A percentile compares a stretch with the other conserved stretches of the same genome.
Conservation (phyloP, 345 rosid genomes). For the Cardamine chenopodiifolia region DNA sequence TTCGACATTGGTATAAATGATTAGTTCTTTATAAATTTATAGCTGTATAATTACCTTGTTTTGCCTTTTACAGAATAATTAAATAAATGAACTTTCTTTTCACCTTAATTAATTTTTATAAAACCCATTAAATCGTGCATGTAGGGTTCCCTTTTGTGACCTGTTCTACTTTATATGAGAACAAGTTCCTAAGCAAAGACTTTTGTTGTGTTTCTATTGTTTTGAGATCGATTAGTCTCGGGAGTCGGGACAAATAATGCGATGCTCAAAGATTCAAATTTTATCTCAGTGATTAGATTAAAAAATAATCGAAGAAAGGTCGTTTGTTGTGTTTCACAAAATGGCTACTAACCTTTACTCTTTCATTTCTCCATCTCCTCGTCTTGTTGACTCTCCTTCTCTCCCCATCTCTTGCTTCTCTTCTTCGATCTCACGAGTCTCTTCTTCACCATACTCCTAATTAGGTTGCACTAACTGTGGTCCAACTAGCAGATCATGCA, state of each 20-base stretch:
- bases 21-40: neutral
- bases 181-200: constrained; percentile 39
- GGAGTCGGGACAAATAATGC: neutral
- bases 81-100: neutral
- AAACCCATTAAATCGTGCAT: constrained; percentile 20
- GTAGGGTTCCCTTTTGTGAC: constrained; percentile 21
- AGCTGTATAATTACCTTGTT: constrained; percentile 2
- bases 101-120: neutral
- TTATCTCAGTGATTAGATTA: too few species aligned
- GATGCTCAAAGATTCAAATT: too few species aligned
- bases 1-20: constrained; percentile 3
- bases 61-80: neutral
- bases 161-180: constrained; percentile 8
- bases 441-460: too few species aligned
- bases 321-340: too few species aligned
- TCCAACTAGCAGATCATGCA: too few species aligned
- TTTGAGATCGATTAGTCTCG: constrained; percentile 5
- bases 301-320: too few species aligned
- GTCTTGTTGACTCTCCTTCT: too few species aligned
- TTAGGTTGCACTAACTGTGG: too few species aligned
- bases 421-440: too few species aligned
- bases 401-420: too few species aligned
- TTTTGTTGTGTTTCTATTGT: constrained; percentile 1
- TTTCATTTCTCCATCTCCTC: too few species aligned
- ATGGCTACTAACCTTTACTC: too few species aligned